These are phyloP conservation scores for Agarophyton chilense DNA, from an alignment of 23 red algal genomes.

Conservation along the genomic window DNA sequence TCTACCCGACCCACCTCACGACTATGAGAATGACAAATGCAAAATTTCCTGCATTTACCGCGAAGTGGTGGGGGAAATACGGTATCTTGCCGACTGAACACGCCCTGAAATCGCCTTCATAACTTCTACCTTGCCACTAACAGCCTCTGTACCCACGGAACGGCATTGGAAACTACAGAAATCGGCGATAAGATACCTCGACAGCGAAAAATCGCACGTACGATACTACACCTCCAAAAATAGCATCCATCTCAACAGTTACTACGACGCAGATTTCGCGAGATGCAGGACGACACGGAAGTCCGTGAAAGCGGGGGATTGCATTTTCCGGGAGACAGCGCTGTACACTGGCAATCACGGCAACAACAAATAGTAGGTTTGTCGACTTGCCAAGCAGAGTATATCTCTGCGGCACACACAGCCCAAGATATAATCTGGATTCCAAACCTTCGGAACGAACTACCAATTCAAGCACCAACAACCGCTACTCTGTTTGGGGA, in stretches of 20 bases:
- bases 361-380: neutral
- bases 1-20: neutral
- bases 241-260: neutral
- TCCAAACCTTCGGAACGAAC: neutral
- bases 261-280: neutral
- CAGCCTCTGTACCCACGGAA: neutral
- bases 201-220: too few species aligned
- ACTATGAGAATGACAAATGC: neutral
- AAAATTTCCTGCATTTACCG: neutral
- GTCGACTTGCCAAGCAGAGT: constrained; percentile 22
- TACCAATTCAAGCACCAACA: too few species aligned
- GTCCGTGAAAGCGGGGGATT: neutral
- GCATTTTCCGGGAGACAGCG: neutral
- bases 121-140: neutral
- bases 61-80: neutral
- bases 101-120: too few species aligned
- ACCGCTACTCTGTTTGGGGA: too few species aligned
- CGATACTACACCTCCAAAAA: neutral
- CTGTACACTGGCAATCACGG: neutral
- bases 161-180: neutral
- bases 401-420: neutral
- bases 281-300: neutral
- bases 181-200: neutral
- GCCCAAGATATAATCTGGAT: neutral
- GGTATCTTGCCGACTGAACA: neutral